Evolutionary conservation across 169 alveolate genomes (phyloP).

Genomic region (Sarcocystis neurona): DNA sequence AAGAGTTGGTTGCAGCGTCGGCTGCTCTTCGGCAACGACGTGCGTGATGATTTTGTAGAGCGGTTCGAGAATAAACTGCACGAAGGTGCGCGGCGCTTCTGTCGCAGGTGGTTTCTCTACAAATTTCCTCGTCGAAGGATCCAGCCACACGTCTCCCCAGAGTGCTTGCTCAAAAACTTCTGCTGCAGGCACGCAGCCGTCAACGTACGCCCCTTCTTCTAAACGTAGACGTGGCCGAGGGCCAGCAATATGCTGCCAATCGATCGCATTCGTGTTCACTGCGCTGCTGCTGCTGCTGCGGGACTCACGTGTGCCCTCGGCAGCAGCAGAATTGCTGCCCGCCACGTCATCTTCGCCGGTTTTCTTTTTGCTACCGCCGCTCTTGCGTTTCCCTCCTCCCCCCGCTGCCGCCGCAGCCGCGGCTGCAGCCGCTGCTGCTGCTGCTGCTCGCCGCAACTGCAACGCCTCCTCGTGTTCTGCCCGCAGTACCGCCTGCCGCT

Average conservation of each 20-base stretch:
- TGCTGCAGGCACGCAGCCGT: no score
- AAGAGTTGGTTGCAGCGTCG: conserved; percentile 87
- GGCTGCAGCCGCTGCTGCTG: background rate
- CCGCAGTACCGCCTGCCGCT: background rate
- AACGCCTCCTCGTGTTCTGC: conserved; percentile 27
- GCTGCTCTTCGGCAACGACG: conserved; percentile 95
- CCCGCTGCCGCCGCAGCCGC: conserved; percentile 13
- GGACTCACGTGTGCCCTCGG: background rate
- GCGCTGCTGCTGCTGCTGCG: no score
- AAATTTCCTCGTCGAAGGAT: conserved; percentile 69
- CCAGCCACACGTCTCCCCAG: conserved; percentile 83
- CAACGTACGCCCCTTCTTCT: no score
- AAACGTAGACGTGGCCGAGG: conserved; percentile 45
- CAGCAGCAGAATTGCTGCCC: background rate
- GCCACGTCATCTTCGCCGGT: conserved; percentile 1
- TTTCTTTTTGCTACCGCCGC: background rate
- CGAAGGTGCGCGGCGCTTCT: conserved; percentile 88
- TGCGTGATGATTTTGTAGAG: conserved; percentile 95
- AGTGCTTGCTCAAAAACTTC: conserved; percentile 73
- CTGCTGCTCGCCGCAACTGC: background rate
- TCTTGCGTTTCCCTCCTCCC: background rate
- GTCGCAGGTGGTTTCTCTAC: conserved; percentile 56
- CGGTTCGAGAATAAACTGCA: conserved; percentile 97
- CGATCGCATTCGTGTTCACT: no score
- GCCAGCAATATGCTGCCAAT: no score